Percentiles rank a stretch among this genome's conserved stretches.
Conservation (phyloP, 2,329 filamentous ascomycete species). For the Pyrenophora seminiperda region DNA sequence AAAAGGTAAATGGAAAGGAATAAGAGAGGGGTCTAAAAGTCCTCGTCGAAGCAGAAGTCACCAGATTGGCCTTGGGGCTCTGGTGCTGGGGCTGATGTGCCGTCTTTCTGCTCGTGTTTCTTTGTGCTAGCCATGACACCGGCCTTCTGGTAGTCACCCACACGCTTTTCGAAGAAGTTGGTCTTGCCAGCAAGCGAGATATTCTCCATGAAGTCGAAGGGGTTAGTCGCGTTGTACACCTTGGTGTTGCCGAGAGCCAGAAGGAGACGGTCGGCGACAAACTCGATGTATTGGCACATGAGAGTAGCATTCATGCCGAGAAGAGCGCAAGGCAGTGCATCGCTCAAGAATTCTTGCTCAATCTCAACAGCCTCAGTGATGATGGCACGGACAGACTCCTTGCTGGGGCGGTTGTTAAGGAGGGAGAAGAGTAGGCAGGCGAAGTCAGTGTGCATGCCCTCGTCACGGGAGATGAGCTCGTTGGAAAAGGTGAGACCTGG, state of each 20-base stretch:
- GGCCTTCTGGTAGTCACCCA: slow-evolving; percentile 99
- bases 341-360: slow-evolving; percentile 97
- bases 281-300: slow-evolving; percentile 99
- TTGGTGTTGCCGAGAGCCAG: slow-evolving; percentile 93
- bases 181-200: slow-evolving; percentile 99
- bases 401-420: slow-evolving; percentile 86
- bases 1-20: slow-evolving; percentile 20
- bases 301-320: slow-evolving; percentile 96
- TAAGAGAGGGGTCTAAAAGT: slow-evolving; percentile 71
- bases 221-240: slow-evolving; percentile 89
- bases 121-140: slow-evolving; percentile 95
- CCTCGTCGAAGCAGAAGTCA: slow-evolving; percentile 93
- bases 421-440: slow-evolving; percentile 98
- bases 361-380: slow-evolving; percentile 93
- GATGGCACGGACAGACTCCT: slow-evolving; percentile 80
- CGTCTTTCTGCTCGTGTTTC: slow-evolving; percentile 62
- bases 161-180: slow-evolving; percentile 99
- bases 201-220: slow-evolving; percentile 99
- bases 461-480: slow-evolving; percentile 98
- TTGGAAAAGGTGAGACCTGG: slow-evolving; percentile 98
- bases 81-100: slow-evolving; percentile 51
- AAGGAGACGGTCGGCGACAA: slow-evolving; percentile 93
- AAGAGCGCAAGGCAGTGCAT: slow-evolving; percentile 88
- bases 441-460: slow-evolving; percentile 99
- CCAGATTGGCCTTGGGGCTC: slow-evolving; percentile 59